These are phyloP conservation scores for Lindgomyces ingoldianus DNA, from an alignment of 495 filamentous ascomycete genomes.

Conservation along the genomic window DNA sequence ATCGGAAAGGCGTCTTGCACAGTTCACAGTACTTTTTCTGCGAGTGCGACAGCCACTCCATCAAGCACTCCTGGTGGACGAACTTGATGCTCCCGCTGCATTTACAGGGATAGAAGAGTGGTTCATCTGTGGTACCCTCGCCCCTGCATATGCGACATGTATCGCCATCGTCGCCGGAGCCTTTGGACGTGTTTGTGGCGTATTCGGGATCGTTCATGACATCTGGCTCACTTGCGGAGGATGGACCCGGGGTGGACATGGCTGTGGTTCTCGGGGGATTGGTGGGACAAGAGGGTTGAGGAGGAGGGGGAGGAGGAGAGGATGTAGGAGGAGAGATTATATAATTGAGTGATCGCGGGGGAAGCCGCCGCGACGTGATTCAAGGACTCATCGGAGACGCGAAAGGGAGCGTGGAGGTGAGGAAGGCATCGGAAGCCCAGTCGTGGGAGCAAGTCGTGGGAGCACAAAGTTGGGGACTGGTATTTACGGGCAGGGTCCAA, in stretches of 20 bases:
- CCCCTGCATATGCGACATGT: slow-evolving; percentile 95
- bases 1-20: slow-evolving; percentile 96
- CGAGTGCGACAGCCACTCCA: slow-evolving; percentile 96
- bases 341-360: background rate
- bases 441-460: background rate
- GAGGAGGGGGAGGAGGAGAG: background rate
- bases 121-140: slow-evolving; percentile 80
- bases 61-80: slow-evolving; percentile 95
- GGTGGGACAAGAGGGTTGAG: background rate
- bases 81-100: slow-evolving; percentile 98
- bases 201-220: slow-evolving; percentile 63
- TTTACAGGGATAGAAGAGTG: slow-evolving; percentile 96
- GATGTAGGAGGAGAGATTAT: background rate
- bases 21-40: slow-evolving; percentile 99
- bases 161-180: slow-evolving; percentile 57
- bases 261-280: background rate
- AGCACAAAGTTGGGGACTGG: background rate
- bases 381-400: slow-evolving; percentile 16
- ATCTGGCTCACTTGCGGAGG: background rate
- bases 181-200: background rate
- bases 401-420: background rate
- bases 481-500: no score
- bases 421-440: background rate
- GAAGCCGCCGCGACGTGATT: slow-evolving; percentile 2
- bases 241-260: background rate